Evolutionary conservation across 148 eudicot species (phyloP), one percentile per base, ranked within the genome.

Genomic region (Salicornia ramosissima): DNA sequence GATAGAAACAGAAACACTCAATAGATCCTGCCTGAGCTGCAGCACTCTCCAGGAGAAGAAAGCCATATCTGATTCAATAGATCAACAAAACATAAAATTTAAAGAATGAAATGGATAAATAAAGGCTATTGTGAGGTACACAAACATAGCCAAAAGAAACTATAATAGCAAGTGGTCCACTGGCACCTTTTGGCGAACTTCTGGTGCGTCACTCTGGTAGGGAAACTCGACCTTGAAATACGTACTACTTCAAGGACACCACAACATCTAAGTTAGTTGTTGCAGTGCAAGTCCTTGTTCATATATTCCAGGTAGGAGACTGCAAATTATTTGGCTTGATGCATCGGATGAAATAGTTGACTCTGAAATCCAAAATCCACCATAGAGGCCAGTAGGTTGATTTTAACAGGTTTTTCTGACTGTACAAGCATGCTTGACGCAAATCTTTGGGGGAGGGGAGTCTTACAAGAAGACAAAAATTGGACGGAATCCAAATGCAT

Each of bases 191-290:
- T 86, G 42, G 97, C 85, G 63, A 94, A 94, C 71, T 94, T 87
- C 71, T 94, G 90, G 84, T 94, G 98, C 21, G 90, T 69, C 96
- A 94, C 86, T 76, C 92, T 80, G 49, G 98, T 88, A 59, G 98
- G 98, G 69, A 82, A 94, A 26, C 98, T 97, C 65, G 92, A 87
- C 79, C 97, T 91, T 18, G 97, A 94, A 68, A 94, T 94, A 72
- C 98, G 87, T 62, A 94, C 98, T 62, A 90, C 97, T 88, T 94
- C 98, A 43, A 94, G 79, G n/a, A 90, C 96, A 39, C 98, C 98
- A 80, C 97, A 94, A 68, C 97, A 94, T 76, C 90, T 77, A 43
- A n/a, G n/a, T n/a, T n/a, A 94, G 91, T 70, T 94, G 98, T 71
- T 94, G 92, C 72, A 90, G 69, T 14, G 90, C 92, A 52, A 94